These are phyloP conservation scores for Beauveria brongniartii DNA, from an alignment of 2,329 filamentous ascomycete genomes.

Conservation along the genomic window DNA sequence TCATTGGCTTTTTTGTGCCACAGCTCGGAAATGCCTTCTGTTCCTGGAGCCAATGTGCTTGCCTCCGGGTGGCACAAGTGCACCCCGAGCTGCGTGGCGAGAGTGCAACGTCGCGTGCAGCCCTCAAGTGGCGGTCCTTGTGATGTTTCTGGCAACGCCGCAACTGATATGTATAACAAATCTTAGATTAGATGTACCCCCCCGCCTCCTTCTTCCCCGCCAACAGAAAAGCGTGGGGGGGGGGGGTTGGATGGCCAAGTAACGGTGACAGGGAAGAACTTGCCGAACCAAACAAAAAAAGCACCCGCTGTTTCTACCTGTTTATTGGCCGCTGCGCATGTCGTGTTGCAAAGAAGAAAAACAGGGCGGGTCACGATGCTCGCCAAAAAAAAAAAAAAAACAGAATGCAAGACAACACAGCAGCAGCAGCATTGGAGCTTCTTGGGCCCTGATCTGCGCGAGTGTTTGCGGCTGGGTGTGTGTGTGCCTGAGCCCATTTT, in stretches of 20 bases:
- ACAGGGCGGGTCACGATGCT: too few relatives aligned
- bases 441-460: not conserved
- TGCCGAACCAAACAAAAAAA: too few relatives aligned
- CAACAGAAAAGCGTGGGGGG: not conserved
- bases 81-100: not conserved
- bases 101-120: not conserved
- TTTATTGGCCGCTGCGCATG: too few relatives aligned
- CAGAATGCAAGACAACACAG: too few relatives aligned
- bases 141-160: not conserved
- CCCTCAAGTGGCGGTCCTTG: not conserved
- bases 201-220: not conserved
- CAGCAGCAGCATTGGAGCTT: not conserved
- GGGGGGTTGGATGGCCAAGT: too few relatives aligned
- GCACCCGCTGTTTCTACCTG: too few relatives aligned
- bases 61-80: not conserved
- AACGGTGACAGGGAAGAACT: too few relatives aligned
- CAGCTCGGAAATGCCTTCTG: not conserved
- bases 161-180: not conserved
- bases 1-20: not conserved
- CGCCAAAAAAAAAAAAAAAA: too few relatives aligned
- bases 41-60: not conserved
- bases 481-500: not conserved
- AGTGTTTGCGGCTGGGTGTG: too few relatives aligned
- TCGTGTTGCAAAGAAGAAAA: too few relatives aligned
- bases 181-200: not conserved